Conservation (phyloP, 2,329 filamentous ascomycete genomes). For the Akanthomyces dipterigenus region DNA sequence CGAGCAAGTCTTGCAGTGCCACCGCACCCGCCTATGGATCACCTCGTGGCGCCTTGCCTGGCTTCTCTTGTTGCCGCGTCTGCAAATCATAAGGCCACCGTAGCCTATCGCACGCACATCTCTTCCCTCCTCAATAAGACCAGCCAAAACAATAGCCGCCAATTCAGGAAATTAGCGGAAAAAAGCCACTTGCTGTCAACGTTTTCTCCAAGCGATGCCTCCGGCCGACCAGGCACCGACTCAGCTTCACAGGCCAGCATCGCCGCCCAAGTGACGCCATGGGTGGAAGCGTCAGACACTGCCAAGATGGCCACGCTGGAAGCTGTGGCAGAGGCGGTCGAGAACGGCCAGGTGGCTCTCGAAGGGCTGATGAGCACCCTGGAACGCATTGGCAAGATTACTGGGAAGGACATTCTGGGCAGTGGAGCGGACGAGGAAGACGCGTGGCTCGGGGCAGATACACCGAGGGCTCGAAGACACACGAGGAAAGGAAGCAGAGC, state of each 20-base stretch:
- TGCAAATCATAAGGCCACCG: slow-evolving; percentile 49
- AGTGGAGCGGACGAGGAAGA: slow-evolving; percentile 19
- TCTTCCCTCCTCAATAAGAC: slow-evolving; percentile 44
- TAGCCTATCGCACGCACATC: slow-evolving; percentile 53
- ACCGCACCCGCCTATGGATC: slow-evolving; percentile 20
- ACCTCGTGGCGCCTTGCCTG: slow-evolving; percentile 52
- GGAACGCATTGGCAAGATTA: slow-evolving; percentile 41
- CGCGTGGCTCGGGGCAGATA: slow-evolving; percentile 29
- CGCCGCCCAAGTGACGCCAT: slow-evolving; percentile 43
- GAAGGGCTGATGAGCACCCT: slow-evolving; percentile 45
- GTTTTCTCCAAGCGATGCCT: slow-evolving; percentile 35
- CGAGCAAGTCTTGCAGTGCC: not conserved
- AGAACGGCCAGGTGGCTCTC: slow-evolving; percentile 50
- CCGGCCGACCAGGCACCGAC: slow-evolving; percentile 34
- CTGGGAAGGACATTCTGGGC: slow-evolving; percentile 30
- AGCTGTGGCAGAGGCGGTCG: slow-evolving; percentile 51
- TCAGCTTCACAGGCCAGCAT: slow-evolving; percentile 32
- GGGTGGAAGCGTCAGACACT: slow-evolving; percentile 54
- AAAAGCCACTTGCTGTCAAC: slow-evolving; percentile 55
- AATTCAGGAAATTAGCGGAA: slow-evolving; percentile 48
- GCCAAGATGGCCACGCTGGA: slow-evolving; percentile 54
- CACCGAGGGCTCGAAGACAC: slow-evolving; percentile 19
- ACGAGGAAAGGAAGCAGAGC: slow-evolving; percentile 15
- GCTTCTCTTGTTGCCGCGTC: slow-evolving; percentile 45
- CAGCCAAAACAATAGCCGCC: slow-evolving; percentile 42